phyloP scores from a whole-genome alignment of 495 filamentous ascomycete genomes.

The Podospora pseudopauciseta region DNA sequence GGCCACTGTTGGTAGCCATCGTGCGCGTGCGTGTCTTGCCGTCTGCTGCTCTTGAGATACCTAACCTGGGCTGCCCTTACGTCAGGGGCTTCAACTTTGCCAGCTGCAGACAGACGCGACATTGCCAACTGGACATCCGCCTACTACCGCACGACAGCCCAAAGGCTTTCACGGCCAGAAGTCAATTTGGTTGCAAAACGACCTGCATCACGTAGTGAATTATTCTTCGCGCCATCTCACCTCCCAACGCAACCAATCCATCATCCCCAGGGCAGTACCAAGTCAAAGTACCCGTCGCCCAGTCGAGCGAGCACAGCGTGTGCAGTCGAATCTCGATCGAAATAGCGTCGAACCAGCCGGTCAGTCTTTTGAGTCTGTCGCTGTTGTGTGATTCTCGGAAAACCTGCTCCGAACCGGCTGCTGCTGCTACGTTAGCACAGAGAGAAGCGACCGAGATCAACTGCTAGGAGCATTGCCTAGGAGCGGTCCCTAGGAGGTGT shows the following conservation, averaged over 20 bases:
- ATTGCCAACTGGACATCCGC: neutral
- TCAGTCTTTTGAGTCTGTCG: neutral
- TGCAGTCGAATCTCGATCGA: slow-evolving; percentile 3
- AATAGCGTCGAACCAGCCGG: neutral
- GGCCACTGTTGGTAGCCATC: neutral
- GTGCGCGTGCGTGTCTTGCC: neutral
- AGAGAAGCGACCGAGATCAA: neutral
- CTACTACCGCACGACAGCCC: neutral
- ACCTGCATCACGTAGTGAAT: slow-evolving; percentile 9
- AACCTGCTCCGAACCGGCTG: slow-evolving; percentile 3
- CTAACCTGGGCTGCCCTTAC: neutral
- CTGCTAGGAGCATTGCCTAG: neutral
- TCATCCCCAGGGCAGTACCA: neutral
- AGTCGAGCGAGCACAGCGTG: neutral
- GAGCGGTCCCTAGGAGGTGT: neutral
- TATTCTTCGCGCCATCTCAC: slow-evolving; percentile 10
- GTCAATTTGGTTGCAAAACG: neutral
- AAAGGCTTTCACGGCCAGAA: neutral
- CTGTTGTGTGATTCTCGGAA: neutral
- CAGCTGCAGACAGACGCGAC: slow-evolving; percentile 2
- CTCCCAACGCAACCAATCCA: neutral
- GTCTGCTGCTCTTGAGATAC: neutral
- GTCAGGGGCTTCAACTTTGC: neutral
- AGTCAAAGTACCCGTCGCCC: neutral
- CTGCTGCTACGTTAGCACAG: neutral